Evolutionary conservation across 805 yeast species (phyloP).

Genomic region (Cyberlindnera saturnus): DNA sequence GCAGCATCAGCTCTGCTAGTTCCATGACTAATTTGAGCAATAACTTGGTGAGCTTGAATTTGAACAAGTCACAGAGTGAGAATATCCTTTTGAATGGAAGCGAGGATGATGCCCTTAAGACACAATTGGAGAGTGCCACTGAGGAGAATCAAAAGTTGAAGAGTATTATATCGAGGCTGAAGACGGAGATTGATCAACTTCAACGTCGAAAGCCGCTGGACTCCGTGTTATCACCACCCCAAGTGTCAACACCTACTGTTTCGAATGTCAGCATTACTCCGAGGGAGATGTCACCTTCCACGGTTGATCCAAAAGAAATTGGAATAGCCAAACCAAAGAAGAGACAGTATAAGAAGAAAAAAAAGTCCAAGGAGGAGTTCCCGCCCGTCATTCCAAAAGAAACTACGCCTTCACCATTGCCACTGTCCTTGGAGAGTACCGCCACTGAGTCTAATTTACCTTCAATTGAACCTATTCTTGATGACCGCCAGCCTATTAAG

Average conservation of each 20-base stretch:
- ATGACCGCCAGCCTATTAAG: slow-evolving; percentile 8
- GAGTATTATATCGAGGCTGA: slow-evolving; percentile 33
- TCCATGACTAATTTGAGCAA: slow-evolving; percentile 10
- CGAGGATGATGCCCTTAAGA: slow-evolving; percentile 20
- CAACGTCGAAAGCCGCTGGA: slow-evolving; percentile 3
- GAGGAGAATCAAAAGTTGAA: slow-evolving; percentile 39
- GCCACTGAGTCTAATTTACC: slow-evolving; percentile 9
- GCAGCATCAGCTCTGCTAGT: neutral
- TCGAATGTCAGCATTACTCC: neutral
- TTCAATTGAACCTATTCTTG: slow-evolving; percentile 7
- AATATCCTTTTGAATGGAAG: slow-evolving; percentile 3
- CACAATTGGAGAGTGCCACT: slow-evolving; percentile 35
- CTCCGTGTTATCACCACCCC: neutral
- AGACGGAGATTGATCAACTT: slow-evolving; percentile 31
- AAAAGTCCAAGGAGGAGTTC: slow-evolving; percentile 13
- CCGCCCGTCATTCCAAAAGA: slow-evolving; percentile 1
- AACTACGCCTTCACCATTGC: slow-evolving; percentile 22
- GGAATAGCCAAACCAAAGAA: slow-evolving; percentile 15
- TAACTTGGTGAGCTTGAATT: slow-evolving; percentile 12
- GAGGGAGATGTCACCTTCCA: slow-evolving; percentile 17
- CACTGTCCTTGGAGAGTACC: slow-evolving; percentile 1
- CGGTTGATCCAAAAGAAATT: slow-evolving; percentile 20
- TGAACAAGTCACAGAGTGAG: slow-evolving; percentile 9
- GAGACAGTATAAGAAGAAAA: slow-evolving; percentile 19
- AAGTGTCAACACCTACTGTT: slow-evolving; percentile 9